Percentiles rank a stretch among this genome's conserved stretches.
These are phyloP conservation scores for Mucor circinelloides DNA, from an alignment of 371 early-diverging fungal genomes.

Conservation along the genomic window DNA sequence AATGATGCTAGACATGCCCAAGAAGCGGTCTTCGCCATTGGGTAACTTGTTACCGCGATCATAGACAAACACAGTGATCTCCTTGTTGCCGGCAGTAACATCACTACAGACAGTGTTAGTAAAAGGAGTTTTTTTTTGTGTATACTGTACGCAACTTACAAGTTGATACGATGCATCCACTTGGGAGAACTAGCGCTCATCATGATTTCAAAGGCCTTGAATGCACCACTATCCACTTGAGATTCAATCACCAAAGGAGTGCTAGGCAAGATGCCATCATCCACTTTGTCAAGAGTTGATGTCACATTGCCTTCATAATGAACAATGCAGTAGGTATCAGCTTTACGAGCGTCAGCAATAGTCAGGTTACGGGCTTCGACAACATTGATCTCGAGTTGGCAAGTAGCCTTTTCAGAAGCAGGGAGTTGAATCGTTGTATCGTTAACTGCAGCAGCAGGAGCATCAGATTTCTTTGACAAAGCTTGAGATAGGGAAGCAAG, in stretches of 20 bases:
- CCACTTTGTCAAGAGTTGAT: conserved; percentile 38
- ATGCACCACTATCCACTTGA: conserved; percentile 19
- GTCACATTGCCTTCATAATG: conserved; percentile 51
- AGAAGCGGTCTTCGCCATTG: conserved; percentile 55
- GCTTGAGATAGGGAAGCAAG: conserved; percentile 21
- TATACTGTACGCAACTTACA: conserved; percentile 49
- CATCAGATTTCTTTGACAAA: not conserved
- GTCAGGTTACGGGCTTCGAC: conserved; percentile 54
- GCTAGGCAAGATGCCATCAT: conserved; percentile 13
- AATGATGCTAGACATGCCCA: conserved; percentile 65
- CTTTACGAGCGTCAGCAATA: conserved; percentile 37
- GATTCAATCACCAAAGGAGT: not conserved
- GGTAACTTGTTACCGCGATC: conserved; percentile 53
- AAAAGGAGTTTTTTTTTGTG: not conserved
- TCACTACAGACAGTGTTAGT: conserved; percentile 43
- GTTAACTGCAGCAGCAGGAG: not conserved
- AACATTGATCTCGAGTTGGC: conserved; percentile 34
- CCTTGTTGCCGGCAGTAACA: conserved; percentile 62
- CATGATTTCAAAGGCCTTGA: conserved; percentile 36
- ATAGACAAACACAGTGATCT: conserved; percentile 65
- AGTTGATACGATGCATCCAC: conserved; percentile 71
- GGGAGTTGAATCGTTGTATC: not conserved
- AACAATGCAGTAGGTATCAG: conserved; percentile 53
- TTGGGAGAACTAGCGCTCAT: conserved; percentile 54
- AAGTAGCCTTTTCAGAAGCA: conserved; percentile 29